Evolutionary conservation across 78 protist species (phyloP).

Genomic region (Chrysochromulina tobinii): DNA sequence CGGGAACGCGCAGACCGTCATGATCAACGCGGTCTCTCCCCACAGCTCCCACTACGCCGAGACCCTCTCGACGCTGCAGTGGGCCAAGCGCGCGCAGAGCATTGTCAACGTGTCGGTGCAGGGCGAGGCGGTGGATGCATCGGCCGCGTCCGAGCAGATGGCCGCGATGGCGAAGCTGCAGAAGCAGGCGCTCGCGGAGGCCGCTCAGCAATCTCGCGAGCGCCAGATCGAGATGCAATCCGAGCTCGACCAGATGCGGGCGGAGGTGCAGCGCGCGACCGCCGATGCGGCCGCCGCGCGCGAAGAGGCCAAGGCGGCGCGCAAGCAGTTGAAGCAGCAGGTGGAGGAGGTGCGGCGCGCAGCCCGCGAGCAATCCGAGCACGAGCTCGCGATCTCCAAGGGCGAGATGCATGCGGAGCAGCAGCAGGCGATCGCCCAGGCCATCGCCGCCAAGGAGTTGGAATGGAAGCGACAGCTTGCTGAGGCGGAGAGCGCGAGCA

Average conservation of each 20-base stretch:
- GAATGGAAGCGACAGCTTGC: too few species aligned
- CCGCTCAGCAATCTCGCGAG: conserved; percentile 48
- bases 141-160: neutral
- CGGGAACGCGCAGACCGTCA: conserved; percentile 60
- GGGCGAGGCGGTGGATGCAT: neutral
- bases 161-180: conserved; percentile 52
- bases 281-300: too few species aligned
- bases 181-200: conserved; percentile 2
- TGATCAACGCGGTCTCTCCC: conserved; percentile 61
- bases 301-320: too few species aligned
- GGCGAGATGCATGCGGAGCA: too few species aligned
- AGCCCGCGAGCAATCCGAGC: too few species aligned
- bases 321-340: too few species aligned
- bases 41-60: conserved; percentile 55
- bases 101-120: conserved; percentile 48
- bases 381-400: too few species aligned
- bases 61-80: conserved; percentile 58
- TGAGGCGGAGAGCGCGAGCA: too few species aligned
- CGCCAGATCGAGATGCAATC: conserved; percentile 50
- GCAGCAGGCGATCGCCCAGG: too few species aligned
- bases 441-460: too few species aligned
- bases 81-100: conserved; percentile 66
- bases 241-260: neutral
- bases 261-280: conserved; percentile 6
- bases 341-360: too few species aligned